These are phyloP conservation scores for Hortiboletus rubellus DNA, from an alignment of 1,284 basidiomycete genomes.

Conservation along the genomic window DNA sequence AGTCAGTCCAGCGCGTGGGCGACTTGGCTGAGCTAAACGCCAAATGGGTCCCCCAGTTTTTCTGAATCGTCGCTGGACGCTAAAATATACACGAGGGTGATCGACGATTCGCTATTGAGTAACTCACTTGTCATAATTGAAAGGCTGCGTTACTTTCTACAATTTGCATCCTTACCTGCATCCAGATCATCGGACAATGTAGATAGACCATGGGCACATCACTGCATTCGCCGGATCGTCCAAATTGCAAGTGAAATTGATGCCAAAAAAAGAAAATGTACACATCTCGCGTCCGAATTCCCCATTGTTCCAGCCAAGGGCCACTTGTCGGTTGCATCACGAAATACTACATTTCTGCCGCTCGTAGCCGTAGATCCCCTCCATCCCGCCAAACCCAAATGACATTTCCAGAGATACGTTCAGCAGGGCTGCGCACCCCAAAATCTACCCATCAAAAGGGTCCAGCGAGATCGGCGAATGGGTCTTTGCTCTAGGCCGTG, in stretches of 20 bases:
- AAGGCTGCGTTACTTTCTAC: not conserved
- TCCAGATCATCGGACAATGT: too few species aligned
- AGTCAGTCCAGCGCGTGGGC: conserved; percentile 27
- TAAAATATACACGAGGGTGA: not conserved
- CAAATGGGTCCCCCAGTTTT: not conserved
- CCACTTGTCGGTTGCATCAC: not conserved
- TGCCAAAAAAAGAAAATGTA: conserved; percentile 7
- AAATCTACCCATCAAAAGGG: conserved; percentile 53
- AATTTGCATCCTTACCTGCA: not conserved
- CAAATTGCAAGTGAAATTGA: conserved; percentile 12
- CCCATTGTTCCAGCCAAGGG: too few species aligned
- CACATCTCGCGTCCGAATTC: not conserved
- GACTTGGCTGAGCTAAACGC: conserved; percentile 31
- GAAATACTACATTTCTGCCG: not conserved
- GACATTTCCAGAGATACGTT: too few species aligned
- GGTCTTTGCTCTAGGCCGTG: conserved; percentile 60
- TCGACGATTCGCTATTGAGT: not conserved
- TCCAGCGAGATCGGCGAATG: conserved; percentile 76
- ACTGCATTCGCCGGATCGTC: not conserved
- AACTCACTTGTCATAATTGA: not conserved
- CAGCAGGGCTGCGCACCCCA: not conserved
- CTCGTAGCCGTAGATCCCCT: not conserved
- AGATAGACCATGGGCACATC: too few species aligned
- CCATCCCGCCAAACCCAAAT: too few species aligned
- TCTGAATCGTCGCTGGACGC: not conserved